Evolutionary conservation across 2,329 filamentous ascomycete species (phyloP), one percentile per base, ranked within the genome.

Genomic region (Fusarium cicatricum): DNA sequence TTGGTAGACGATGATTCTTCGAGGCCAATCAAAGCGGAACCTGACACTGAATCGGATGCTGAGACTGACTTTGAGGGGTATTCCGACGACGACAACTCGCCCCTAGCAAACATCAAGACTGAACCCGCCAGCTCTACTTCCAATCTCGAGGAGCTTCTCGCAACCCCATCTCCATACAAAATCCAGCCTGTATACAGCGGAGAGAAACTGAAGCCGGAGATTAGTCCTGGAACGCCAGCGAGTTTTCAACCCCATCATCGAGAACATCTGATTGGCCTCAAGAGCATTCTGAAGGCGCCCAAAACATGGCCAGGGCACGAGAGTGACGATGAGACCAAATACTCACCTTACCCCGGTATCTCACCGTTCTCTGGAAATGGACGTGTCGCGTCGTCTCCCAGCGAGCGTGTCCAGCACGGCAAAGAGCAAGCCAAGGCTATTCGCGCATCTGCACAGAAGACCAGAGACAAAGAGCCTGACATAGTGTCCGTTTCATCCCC

Each of bases 101-200:
- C 37, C 14, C 9, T 7, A 26, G 7, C 15, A 10, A 53, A 3
- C 5, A 28, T 23, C 29, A 51, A 36, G 34, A 26, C 40, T 16
- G 23, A 52, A 10, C 29, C 21, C 14, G 23, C 15, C 16, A 42
- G 15, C 8, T 32, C 47, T 12, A 31, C 47, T 16, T 44, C 28
- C 8, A 42, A 26, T 11, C 26, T 31, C 10, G 12, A 55, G 9
- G 34, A 44, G 5, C 36, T 11, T 2, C 23, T 23, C n/a, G 28
- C 50, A 6, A 38, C 41, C 7, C 32, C 37, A 14, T 16, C 17
- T 11, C 15, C 53, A 4, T 66, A 66, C 51, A 26, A 38, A 11
- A 51, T 65, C 11, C 51, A 65, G 21, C 62, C 62, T 15, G 45
- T 59, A 6, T 65, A 65, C 23, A 64, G 57, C n/a, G 60, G 62